Evolutionary conservation across 768 basidiomycete species (phyloP), one percentile per base, ranked within the genome.

Genomic region (Trametes punicea): DNA sequence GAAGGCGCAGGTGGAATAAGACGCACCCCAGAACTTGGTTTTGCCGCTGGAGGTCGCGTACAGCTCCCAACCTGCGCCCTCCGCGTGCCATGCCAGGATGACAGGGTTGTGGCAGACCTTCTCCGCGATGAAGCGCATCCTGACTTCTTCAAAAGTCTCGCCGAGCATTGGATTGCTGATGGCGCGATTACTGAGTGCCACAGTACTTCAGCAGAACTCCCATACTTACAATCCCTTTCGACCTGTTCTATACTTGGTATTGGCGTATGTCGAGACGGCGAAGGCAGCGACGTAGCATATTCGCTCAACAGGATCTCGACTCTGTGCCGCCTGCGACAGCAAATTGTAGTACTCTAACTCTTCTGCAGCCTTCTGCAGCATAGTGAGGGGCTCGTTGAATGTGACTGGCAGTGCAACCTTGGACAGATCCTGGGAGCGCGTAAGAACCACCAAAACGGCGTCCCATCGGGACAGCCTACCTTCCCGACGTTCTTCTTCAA

Each of bases 401-500:
- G 86, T 81, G 2, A 94, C 89, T n/a, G 92, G 92, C 56, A 94
- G 83, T 2, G 87, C 77, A 26, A 93, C 86, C 30, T 87, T 85
- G 13, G 90, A 86, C 8, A 93, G 74, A 69, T 93, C 91, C 90
- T 93, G 54, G 8, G 46, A 30, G 11, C 46, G 4, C 10, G 59
- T 42, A 38, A 41, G 21, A 51, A 48, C 27, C 31, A 58, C 18
- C 49, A 23, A 20, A 51, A 53, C 16, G 25, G 38, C 61, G 30
- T 15, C 15, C 7, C 29, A 42, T 27, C 29, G 56, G 54, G 31
- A 25, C 44, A 64, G 53, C 69, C 18, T 48, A 90, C 91, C 77
- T 92, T 93, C 49, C 91, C 91, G 44, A 93, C 85, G 64, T 90
- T 93, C 73, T 91, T 93, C 74, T 91, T 91, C 42, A 94, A 71